Percentiles rank a stretch among this genome's conserved stretches.
phyloP scores from a whole-genome alignment of 352 stramenopile species.

The Halophytophthora batemanensis region DNA sequence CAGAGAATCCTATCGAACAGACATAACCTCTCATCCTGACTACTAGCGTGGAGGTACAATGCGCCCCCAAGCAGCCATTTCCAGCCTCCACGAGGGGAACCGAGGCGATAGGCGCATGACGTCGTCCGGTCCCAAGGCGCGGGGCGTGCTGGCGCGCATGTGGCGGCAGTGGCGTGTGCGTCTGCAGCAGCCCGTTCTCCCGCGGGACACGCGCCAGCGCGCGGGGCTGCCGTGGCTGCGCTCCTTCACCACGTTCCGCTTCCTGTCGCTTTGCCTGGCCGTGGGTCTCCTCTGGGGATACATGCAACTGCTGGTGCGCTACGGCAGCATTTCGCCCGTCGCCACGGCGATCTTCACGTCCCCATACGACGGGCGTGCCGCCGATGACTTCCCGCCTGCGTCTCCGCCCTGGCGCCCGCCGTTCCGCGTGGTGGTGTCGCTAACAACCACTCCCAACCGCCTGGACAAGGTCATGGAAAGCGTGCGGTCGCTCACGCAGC shows the following conservation, averaged over 20 bases:
- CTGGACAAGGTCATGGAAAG: conserved; percentile 78
- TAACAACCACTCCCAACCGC: conserved; percentile 72
- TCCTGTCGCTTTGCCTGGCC: conserved; percentile 24
- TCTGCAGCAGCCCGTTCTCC: conserved; percentile 64
- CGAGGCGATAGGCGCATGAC: no score
- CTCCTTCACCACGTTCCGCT: conserved; percentile 36
- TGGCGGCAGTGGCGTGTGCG: conserved; percentile 40
- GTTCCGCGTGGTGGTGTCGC: conserved; percentile 79
- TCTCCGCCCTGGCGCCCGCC: conserved; percentile 51
- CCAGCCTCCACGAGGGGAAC: no score
- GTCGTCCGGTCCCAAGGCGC: no score
- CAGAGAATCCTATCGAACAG: no score
- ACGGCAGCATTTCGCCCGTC: conserved; percentile 73
- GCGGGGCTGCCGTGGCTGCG: conserved; percentile 41
- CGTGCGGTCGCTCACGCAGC: conserved; percentile 49
- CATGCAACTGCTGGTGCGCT: conserved; percentile 59
- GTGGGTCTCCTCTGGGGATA: conserved; percentile 48
- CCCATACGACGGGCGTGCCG: conserved; percentile 42
- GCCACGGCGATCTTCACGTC: conserved; percentile 66
- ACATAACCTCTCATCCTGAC: no score
- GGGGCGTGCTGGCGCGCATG: conserved; percentile 20
- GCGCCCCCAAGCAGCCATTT: no score
- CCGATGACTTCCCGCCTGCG: conserved; percentile 37
- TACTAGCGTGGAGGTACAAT: no score
- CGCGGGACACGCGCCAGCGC: conserved; percentile 25